Percentiles rank a stretch among this genome's conserved stretches.
Conservation (phyloP, 768 basidiomycete genomes). For the Mycena floridula region DNA sequence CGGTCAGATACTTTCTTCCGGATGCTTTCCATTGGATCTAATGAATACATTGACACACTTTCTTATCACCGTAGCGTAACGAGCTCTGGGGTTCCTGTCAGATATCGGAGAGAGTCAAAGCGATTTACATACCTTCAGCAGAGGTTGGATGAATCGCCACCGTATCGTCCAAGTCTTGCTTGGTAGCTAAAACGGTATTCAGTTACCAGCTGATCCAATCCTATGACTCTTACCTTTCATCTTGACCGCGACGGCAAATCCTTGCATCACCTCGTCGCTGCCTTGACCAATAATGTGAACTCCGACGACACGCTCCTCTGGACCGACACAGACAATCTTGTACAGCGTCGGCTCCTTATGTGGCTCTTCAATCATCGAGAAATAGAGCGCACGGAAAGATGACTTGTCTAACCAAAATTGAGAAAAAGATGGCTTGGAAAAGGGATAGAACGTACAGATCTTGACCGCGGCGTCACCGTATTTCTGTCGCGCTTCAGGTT, state of each 20-base stretch:
- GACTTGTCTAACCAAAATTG: slow-evolving; percentile 56
- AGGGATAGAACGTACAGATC: slow-evolving; percentile 75
- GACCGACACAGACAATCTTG: slow-evolving; percentile 83
- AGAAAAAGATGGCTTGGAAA: no score
- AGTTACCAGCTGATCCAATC: slow-evolving; percentile 2
- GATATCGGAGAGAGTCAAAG: slow-evolving; percentile 6
- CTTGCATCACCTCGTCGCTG: slow-evolving; percentile 93
- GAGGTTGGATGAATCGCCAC: slow-evolving; percentile 92
- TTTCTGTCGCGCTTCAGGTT: slow-evolving; percentile 81
- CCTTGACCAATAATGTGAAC: slow-evolving; percentile 89
- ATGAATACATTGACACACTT: neutral
- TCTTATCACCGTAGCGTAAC: slow-evolving; percentile 43
- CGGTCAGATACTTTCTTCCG: neutral
- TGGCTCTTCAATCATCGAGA: slow-evolving; percentile 81
- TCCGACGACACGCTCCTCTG: slow-evolving; percentile 94
- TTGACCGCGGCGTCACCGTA: slow-evolving; percentile 86
- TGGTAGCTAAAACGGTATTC: slow-evolving; percentile 44
- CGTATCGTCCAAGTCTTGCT: slow-evolving; percentile 79
- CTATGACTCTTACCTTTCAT: slow-evolving; percentile 63
- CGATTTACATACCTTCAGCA: slow-evolving; percentile 72
- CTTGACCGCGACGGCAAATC: slow-evolving; percentile 95
- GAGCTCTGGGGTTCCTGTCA: slow-evolving; percentile 47
- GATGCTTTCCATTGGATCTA: neutral
- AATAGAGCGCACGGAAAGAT: slow-evolving; percentile 81
- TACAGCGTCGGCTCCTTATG: slow-evolving; percentile 95